Evolutionary conservation across 345 rosid genomes (phyloP), one percentile per base, ranked within the genome.

Genomic region (Raphanus raphanistrum): DNA sequence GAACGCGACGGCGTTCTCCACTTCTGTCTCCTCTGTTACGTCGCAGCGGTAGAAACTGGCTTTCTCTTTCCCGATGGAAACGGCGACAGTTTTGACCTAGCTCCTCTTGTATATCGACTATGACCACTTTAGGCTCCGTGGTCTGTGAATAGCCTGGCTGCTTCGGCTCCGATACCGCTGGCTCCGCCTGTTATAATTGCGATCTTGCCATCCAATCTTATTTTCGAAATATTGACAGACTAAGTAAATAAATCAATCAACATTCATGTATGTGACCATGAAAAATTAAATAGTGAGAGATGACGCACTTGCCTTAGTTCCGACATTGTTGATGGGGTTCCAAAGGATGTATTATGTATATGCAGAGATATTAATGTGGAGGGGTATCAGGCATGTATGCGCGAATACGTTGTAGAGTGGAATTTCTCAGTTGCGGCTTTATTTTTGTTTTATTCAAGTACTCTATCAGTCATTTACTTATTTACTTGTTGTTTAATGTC

Each of bases 171-270:
- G 16, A 50, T 50, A 5, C 55, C 55, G 21, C 55, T 50, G 17
- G 65, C 65, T 29, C 65, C 65, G 33, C 65, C 65, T 61, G 65
- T 61, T 61, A 61, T 29, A 61, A 61, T 61, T 50, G n/a, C 55
- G 55, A 50, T 50, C 55, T 50, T 50, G 55, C 55, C 55, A n/a
- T 50, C 55, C 55, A 50, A 15, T 50, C 55, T 50, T 50, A 21
- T n/a, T 50, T 50, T n/a, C 21, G 21, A 5, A 12, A 36, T 8
- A 50, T 50, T 10, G 48, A n/a, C 55, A 50, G 21, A 50, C 55
- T 11, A 50, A 50, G 55, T 50, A 50, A n/a, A n/a, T 50, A 5
- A 50, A n/a, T 50, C 55, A n/a, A 50, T 50, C n/a, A 3, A 41
- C 48, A 41, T 41, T 41, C 55, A 50, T 50, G 17, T 15, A 12